Percentiles rank a stretch among this genome's conserved stretches.
These are phyloP conservation scores for Picea glauca DNA, from an alignment of 75 land plant genomes.

Conservation along the genomic window DNA sequence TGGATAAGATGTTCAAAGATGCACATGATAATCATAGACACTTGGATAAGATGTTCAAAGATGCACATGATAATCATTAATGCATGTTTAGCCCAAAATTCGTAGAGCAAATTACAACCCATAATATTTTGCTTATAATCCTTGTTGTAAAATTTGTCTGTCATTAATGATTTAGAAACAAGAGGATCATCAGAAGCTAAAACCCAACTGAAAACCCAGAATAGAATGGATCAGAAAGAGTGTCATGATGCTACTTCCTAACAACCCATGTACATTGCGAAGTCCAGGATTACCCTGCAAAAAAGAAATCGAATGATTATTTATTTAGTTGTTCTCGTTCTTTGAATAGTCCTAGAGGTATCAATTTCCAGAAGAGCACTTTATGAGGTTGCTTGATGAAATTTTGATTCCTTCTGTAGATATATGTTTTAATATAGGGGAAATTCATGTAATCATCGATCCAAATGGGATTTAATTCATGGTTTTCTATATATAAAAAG, in stretches of 20 bases:
- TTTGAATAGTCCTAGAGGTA: no score
- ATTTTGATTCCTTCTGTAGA: neutral
- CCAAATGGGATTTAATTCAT: neutral
- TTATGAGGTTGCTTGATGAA: neutral
- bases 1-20: no score
- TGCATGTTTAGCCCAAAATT: no score
- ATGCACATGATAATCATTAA: no score
- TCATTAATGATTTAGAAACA: no score
- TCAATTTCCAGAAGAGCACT: neutral
- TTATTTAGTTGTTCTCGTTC: neutral
- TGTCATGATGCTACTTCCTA: slow-evolving; percentile 82
- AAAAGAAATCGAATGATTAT: neutral
- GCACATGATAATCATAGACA: no score
- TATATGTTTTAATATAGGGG: neutral
- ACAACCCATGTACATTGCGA: slow-evolving; percentile 63
- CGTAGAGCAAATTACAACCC: no score
- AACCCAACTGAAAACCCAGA: slow-evolving; percentile 76
- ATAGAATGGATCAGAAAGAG: slow-evolving; percentile 74
- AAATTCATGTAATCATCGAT: neutral
- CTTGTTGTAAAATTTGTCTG: no score
- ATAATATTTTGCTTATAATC: no score
- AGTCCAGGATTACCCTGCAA: slow-evolving; percentile 70
- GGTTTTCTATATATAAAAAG: neutral
- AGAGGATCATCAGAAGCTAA: slow-evolving; percentile 23
- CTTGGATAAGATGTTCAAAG: no score